phyloP scores from a whole-genome alignment of 768 basidiomycete genomes.

The Podaxis sp. region DNA sequence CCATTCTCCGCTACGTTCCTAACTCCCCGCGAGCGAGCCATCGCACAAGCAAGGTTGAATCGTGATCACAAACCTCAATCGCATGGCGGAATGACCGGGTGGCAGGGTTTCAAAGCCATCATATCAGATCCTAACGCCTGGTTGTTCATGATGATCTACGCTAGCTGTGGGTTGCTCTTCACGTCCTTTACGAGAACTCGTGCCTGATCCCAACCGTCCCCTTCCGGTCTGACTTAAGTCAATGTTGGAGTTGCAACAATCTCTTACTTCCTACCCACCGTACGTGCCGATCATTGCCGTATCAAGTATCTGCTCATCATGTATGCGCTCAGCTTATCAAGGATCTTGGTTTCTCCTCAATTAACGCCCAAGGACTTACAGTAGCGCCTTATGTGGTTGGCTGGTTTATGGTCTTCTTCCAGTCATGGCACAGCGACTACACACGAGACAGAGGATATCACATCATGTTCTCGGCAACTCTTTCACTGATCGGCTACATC shows the following conservation, averaged over 20 bases:
- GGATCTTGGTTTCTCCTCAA: conserved; percentile 53
- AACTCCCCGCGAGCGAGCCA: conserved; percentile 50
- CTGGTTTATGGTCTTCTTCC: conserved; percentile 55
- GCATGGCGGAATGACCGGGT: conserved; percentile 58
- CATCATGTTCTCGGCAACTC: conserved; percentile 47
- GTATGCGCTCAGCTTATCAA: conserved; percentile 44
- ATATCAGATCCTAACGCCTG: conserved; percentile 50
- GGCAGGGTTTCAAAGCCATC: conserved; percentile 55
- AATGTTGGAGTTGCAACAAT: conserved; percentile 58
- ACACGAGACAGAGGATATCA: conserved; percentile 57
- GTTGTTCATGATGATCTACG: conserved; percentile 51
- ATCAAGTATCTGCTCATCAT: not conserved
- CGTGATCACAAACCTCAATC: conserved; percentile 56
- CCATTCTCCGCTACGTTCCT: conserved; percentile 55
- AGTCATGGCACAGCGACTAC: conserved; percentile 55
- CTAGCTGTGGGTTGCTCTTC: conserved; percentile 41
- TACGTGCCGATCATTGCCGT: conserved; percentile 21
- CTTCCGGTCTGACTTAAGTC: conserved; percentile 29
- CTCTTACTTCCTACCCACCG: conserved; percentile 57
- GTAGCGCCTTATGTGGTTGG: conserved; percentile 58
- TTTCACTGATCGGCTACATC: conserved; percentile 52
- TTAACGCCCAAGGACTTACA: conserved; percentile 58
- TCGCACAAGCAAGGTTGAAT: conserved; percentile 57
- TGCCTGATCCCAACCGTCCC: not conserved
- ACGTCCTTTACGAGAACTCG: not conserved